These are phyloP conservation scores for Erodium texanum DNA, from an alignment of 441 rosid genomes.

Conservation along the genomic window DNA sequence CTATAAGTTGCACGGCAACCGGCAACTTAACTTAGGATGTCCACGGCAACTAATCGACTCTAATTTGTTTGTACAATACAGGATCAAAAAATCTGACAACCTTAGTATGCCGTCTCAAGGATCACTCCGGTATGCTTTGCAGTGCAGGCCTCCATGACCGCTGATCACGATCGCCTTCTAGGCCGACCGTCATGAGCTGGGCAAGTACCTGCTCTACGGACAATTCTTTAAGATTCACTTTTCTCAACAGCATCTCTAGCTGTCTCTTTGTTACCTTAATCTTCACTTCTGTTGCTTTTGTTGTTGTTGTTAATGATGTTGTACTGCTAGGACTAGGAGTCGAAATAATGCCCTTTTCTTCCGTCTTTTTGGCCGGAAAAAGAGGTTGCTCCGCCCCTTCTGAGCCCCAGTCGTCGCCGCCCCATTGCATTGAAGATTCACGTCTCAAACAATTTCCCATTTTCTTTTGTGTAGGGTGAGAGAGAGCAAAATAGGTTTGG, in stretches of 20 bases:
- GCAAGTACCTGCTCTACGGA: no score
- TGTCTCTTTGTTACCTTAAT: constrained; percentile 52
- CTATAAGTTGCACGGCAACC: no score
- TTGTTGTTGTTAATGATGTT: constrained; percentile 6
- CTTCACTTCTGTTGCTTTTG: constrained; percentile 29
- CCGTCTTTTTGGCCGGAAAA: neutral
- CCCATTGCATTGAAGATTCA: constrained; percentile 35
- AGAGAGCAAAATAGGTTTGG: neutral
- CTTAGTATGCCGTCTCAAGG: no score
- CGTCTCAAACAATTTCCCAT: constrained; percentile 54
- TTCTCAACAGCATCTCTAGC: constrained; percentile 42
- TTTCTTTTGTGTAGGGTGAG: neutral
- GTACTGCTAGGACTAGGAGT: neutral
- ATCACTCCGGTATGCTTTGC: no score
- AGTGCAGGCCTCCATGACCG: no score
- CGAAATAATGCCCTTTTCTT: neutral
- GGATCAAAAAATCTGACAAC: no score
- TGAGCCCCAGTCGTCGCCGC: constrained; percentile 56
- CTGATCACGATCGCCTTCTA: no score
- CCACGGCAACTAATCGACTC: no score
- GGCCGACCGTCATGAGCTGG: neutral
- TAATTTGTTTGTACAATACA: no score
- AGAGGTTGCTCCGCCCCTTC: no score
- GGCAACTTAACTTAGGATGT: no score
- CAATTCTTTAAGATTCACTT: constrained; percentile 21